Conservation (phyloP, 805 yeast genomes). For the Teunomyces atbi region DNA sequence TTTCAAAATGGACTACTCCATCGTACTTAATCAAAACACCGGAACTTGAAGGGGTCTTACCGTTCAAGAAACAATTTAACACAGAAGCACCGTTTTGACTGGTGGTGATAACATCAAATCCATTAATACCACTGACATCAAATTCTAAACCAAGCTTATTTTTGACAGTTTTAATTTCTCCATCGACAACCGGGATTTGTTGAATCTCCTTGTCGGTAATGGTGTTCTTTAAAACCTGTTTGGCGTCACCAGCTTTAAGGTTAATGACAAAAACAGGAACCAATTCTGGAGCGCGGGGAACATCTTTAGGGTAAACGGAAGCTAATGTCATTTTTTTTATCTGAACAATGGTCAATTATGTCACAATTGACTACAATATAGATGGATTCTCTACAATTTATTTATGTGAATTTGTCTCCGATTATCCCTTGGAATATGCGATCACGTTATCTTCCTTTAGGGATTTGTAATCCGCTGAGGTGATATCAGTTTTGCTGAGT, state of each 20-base stretch:
- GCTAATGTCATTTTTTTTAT: background rate
- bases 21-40: slow-evolving; percentile 44
- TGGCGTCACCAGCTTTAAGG: slow-evolving; percentile 24
- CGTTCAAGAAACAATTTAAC: slow-evolving; percentile 52
- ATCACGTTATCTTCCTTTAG: background rate
- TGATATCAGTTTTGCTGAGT: background rate
- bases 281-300: slow-evolving; percentile 26
- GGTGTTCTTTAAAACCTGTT: slow-evolving; percentile 15
- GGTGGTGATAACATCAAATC: slow-evolving; percentile 49
- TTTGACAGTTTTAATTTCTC: slow-evolving; percentile 28
- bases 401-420: background rate
- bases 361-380: background rate
- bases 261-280: slow-evolving; percentile 32
- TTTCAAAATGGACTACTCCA: slow-evolving; percentile 47
- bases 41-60: slow-evolving; percentile 43
- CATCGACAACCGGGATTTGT: slow-evolving; percentile 24
- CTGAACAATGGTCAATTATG: too few species aligned
- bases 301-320: slow-evolving; percentile 6
- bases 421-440: background rate
- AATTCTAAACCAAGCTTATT: slow-evolving; percentile 33
- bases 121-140: slow-evolving; percentile 28
- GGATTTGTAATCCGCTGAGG: background rate
- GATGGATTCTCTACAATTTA: background rate
- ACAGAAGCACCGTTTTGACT: slow-evolving; percentile 23
- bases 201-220: slow-evolving; percentile 17